phyloP scores from a whole-genome alignment of 2,329 filamentous ascomycete species.

The Neofusicoccum cordaticola region DNA sequence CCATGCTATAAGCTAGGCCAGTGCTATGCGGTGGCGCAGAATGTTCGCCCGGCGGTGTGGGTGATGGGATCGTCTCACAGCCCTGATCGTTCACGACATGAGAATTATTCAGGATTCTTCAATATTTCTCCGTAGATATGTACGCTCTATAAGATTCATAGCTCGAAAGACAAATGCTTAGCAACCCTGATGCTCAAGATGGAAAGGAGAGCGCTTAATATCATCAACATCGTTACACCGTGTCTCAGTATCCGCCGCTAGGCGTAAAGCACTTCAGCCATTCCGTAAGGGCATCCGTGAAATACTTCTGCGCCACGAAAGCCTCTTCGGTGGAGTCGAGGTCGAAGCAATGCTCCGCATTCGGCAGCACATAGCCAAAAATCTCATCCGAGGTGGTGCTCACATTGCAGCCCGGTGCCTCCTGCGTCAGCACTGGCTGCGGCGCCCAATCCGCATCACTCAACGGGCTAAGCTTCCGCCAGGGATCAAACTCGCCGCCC shows the following conservation, averaged over 20 bases:
- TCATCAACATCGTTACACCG: too few relatives aligned
- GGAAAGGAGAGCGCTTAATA: too few relatives aligned
- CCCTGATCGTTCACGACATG: too few relatives aligned
- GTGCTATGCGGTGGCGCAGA: too few relatives aligned
- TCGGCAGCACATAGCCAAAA: slow-evolving; percentile 48
- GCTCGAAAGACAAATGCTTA: too few relatives aligned
- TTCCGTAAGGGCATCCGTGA: slow-evolving; percentile 40
- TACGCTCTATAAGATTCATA: too few relatives aligned
- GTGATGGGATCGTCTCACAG: too few relatives aligned
- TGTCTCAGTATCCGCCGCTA: not conserved
- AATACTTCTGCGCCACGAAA: slow-evolving; percentile 34
- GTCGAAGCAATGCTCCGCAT: slow-evolving; percentile 52
- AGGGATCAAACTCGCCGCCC: slow-evolving; percentile 52
- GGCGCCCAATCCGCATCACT: slow-evolving; percentile 43
- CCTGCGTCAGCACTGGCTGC: slow-evolving; percentile 36
- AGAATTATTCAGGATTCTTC: too few relatives aligned
- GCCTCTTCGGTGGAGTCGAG: slow-evolving; percentile 37
- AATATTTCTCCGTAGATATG: too few relatives aligned
- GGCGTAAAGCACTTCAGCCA: slow-evolving; percentile 37
- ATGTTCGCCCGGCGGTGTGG: too few relatives aligned
- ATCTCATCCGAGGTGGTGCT: slow-evolving; percentile 36
- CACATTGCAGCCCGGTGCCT: slow-evolving; percentile 45
- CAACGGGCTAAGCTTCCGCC: slow-evolving; percentile 47
- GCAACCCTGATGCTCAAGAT: too few relatives aligned
- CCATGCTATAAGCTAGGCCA: too few relatives aligned